Evolutionary conservation across 2,329 filamentous ascomycete genomes (phyloP).

Genomic region (Colletotrichum musicola): DNA sequence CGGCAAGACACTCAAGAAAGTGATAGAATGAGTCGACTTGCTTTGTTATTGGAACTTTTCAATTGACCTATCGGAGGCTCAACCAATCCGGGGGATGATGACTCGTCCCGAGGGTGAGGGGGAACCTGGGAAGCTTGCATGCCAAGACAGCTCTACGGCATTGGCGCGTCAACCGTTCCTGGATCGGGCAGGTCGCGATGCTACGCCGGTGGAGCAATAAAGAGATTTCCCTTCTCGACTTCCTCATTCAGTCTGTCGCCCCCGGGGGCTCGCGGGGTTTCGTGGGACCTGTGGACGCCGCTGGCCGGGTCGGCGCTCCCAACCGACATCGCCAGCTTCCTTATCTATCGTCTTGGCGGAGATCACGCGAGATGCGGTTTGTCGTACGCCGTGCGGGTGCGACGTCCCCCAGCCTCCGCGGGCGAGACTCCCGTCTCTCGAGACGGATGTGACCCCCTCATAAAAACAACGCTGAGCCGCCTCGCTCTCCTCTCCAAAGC

Average conservation of each 20-base stretch:
- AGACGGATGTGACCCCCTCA: too few species aligned
- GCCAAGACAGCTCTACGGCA: conserved; percentile 20
- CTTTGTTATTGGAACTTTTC: not conserved
- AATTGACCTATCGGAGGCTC: conserved; percentile 18
- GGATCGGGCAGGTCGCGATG: conserved; percentile 26
- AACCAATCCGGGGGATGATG: not conserved
- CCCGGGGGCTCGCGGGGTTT: conserved; percentile 8
- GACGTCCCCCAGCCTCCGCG: not conserved
- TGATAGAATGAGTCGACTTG: not conserved
- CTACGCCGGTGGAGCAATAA: conserved; percentile 1
- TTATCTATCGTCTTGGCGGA: conserved; percentile 31
- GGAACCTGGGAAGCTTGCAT: not conserved
- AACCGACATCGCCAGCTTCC: conserved; percentile 23
- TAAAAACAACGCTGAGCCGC: conserved; percentile 4
- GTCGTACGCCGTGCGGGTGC: conserved; percentile 1
- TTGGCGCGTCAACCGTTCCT: conserved; percentile 29
- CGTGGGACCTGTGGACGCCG: not conserved
- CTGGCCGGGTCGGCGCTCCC: not conserved
- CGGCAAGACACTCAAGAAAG: not conserved
- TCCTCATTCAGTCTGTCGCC: conserved; percentile 24
- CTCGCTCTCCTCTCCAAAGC: not conserved
- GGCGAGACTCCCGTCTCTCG: too few species aligned
- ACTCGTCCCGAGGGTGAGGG: too few species aligned
- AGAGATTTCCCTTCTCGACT: conserved; percentile 5
- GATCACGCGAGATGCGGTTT: conserved; percentile 20